These are phyloP conservation scores for Geranomyces michiganensis DNA, from an alignment of 192 early-diverging fungal species.

Conservation along the genomic window DNA sequence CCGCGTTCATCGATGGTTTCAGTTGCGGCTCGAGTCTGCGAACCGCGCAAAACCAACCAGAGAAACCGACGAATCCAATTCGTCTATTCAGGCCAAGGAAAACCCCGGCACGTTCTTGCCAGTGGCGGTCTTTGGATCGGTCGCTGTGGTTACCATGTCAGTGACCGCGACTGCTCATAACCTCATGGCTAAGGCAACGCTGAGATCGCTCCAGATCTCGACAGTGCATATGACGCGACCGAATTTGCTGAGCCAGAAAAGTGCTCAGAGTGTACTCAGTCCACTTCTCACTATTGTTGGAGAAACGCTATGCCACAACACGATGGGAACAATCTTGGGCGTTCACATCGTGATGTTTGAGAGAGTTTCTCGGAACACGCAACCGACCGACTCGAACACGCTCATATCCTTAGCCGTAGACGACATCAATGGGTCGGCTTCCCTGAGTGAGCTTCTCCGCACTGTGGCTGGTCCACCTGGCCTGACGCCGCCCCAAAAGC, in stretches of 20 bases:
- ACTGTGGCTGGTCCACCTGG: background rate
- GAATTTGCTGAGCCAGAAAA: background rate
- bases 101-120: background rate
- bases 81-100: conserved; percentile 3
- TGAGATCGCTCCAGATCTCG: conserved; percentile 19
- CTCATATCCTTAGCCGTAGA: conserved; percentile 17
- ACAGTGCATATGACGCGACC: background rate
- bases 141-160: background rate
- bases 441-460: conserved; percentile 1
- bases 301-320: conserved; percentile 9
- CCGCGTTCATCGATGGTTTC: conserved; percentile 40
- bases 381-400: conserved; percentile 2
- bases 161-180: conserved; percentile 32
- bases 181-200: conserved; percentile 22
- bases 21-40: conserved; percentile 17
- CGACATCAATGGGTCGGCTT: conserved; percentile 12
- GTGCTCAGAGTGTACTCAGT: no score
- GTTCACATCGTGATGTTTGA: conserved; percentile 28
- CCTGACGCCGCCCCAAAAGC: background rate
- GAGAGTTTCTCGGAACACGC: background rate
- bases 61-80: background rate
- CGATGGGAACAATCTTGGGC: conserved; percentile 7
- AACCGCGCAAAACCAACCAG: background rate
- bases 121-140: conserved; percentile 19
- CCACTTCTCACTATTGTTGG: background rate